These are phyloP conservation scores for Tagetes patula DNA, from an alignment of 129 eudicot species.

Conservation along the genomic window DNA sequence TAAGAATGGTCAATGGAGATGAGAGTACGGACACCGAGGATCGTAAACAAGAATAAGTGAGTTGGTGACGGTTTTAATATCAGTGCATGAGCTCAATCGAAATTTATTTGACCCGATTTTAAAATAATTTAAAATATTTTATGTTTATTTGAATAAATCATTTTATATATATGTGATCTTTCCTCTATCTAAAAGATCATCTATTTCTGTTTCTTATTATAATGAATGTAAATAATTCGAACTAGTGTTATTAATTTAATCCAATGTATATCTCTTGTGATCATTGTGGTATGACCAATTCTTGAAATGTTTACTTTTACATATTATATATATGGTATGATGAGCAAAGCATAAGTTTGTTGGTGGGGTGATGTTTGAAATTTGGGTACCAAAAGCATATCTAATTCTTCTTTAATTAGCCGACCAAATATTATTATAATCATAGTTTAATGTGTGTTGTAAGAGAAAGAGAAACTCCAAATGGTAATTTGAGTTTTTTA, in stretches of 20 bases:
- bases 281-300: not conserved
- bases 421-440: slow-evolving; percentile 35
- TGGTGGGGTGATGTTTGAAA: slow-evolving; percentile 35
- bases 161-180: too few species aligned
- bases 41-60: too few species aligned
- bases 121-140: too few species aligned
- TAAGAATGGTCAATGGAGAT: too few species aligned
- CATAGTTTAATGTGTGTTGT: slow-evolving; percentile 26
- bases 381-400: slow-evolving; percentile 25
- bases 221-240: not conserved
- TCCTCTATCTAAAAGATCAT: too few species aligned
- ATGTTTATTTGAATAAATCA: too few species aligned
- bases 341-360: slow-evolving; percentile 28
- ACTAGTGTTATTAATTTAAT: not conserved
- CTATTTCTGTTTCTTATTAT: not conserved
- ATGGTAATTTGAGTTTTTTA: too few species aligned
- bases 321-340: slow-evolving; percentile 16
- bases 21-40: too few species aligned
- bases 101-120: too few species aligned
- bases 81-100: too few species aligned
- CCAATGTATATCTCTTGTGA: not conserved
- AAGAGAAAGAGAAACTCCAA: not conserved
- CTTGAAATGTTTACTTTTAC: not conserved
- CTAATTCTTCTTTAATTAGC: slow-evolving; percentile 26
- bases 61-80: too few species aligned